Evolutionary conservation across 768 basidiomycete species (phyloP), one percentile per base, ranked within the genome.

Genomic region (Tylopilus vinaceipallidus): DNA sequence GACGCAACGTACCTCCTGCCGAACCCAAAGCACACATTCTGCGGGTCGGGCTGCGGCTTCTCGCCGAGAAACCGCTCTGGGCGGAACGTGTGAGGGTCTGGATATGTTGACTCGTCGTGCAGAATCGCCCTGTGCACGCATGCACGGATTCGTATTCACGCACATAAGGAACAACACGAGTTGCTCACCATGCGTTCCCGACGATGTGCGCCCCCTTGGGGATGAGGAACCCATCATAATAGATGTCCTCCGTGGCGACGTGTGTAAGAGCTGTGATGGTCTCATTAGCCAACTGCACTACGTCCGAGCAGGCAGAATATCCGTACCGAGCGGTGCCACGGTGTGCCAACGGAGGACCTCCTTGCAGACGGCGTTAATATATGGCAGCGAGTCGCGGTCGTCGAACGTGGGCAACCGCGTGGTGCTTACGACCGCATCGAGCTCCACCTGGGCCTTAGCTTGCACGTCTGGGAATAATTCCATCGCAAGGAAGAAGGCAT

Each of bases 51-150:
- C 19, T 63, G 55, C 0, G 64, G 55, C 2, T 22, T 50, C 0
- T 55, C 41, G 0, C 65, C 61, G 1, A 69, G 56, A 42, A 59
- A 73, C 12, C 71, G 62, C 26, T 73, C 73, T 6, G 73, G 71
- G 3, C 52, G 56, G 48, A 73, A 73, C 2, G 36, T 49, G 1
- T 36, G 33, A 2, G 73, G 72, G 38, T 71, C 59, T 7, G 64
- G 59, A 47, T 74, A 73, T 5, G 40, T 63, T 6, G 70, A 61
- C 2, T 73, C 72, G 59, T 85, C 76, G 39, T 77, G 76, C 1
- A 79, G 64, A 63, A 84, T 76, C n/a, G 63, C 67, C 81, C 83
- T 82, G 45, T 34, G n/a, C 1, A 19, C 2, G 19, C 24, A 26
- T n/a, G 27, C 11, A 9, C 27, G 16, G 13, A 22, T 24, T 20